Percentiles rank a stretch among this genome's conserved stretches.
These are phyloP conservation scores for Colletotrichum cordylinicola DNA, from an alignment of 2,329 filamentous ascomycete species.

Conservation along the genomic window DNA sequence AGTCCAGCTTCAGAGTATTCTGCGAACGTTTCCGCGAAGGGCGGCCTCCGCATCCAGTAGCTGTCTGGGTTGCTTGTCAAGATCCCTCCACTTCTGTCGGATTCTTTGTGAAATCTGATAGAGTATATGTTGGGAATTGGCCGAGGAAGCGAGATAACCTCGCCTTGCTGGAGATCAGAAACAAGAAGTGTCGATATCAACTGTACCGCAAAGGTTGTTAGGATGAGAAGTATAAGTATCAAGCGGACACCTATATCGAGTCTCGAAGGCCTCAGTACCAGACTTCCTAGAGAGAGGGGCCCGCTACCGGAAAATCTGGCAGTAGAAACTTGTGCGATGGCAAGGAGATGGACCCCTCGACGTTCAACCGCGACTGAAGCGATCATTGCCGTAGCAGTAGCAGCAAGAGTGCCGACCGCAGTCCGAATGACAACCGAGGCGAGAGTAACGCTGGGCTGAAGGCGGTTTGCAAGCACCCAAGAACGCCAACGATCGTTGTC, in stretches of 20 bases:
- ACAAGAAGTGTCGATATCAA: neutral
- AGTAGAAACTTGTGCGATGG: neutral
- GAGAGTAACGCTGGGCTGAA: neutral
- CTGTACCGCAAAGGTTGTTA: neutral
- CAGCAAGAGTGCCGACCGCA: neutral
- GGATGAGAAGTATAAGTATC: neutral
- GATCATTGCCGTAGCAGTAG: neutral
- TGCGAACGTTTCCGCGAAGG: neutral
- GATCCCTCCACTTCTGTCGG: neutral
- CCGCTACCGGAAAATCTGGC: neutral
- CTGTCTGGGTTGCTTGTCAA: neutral
- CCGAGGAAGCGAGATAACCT: neutral
- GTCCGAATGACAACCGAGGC: neutral
- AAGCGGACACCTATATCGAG: neutral
- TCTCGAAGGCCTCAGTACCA: neutral
- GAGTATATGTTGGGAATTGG: neutral
- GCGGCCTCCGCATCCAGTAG: neutral
- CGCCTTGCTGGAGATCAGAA: neutral
- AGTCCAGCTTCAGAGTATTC: neutral
- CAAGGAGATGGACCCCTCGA: neutral
- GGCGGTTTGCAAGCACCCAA: neutral
- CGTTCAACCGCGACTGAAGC: neutral
- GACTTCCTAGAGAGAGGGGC: neutral
- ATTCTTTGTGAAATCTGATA: neutral
- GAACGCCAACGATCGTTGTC: neutral